Evolutionary conservation across 2,329 filamentous ascomycete species (phyloP), one percentile per base, ranked within the genome.

Genomic region (Lasiodiplodia hormozganensis): DNA sequence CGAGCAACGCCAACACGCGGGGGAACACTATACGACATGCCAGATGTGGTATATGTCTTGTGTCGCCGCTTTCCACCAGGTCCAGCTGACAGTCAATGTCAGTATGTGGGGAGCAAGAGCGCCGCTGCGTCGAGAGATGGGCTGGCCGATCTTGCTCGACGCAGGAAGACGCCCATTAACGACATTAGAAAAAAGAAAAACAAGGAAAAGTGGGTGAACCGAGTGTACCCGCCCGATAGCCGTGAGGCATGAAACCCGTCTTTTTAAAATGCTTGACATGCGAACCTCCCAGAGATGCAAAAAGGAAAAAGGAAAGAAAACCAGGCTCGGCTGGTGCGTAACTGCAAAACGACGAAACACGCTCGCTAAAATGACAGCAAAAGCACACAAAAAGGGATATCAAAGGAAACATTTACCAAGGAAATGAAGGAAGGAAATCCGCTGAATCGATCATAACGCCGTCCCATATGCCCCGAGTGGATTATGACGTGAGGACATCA

Each of bases 381-480:
- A 71, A 77, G 80, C 78, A 77, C 78, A 77, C 28, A 21, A 75
- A 76, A 80, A 76, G 78, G 80, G 79, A 80, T 81, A 80, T 81
- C 78, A 78, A 77, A 72, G 76, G 58, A 62, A 79, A 71, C 75
- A 75, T 75, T 72, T 74, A 74, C 76, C 76, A 74, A 74, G 74
- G 73, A 76, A 76, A 81, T 76, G 76, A 79, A 78, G 77, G 72
- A 75, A 76, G 70, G 72, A 47, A 56, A 75, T 72, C 79, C 76
- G 78, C 77, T 80, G 80, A 82, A 79, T 80, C 79, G 78, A 80
- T 76, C 79, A 81, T 78, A 82, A 86, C 85, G 84, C 85, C 85
- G 82, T 85, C 84, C 83, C 80, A 86, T 86, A 83, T 83, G 79
- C 36, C 47, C 58, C 57, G 67, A 62, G 58, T 56, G 57, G 67